These are phyloP conservation scores for Fusarium algeriense DNA, from an alignment of 2,329 filamentous ascomycete species.

Conservation along the genomic window DNA sequence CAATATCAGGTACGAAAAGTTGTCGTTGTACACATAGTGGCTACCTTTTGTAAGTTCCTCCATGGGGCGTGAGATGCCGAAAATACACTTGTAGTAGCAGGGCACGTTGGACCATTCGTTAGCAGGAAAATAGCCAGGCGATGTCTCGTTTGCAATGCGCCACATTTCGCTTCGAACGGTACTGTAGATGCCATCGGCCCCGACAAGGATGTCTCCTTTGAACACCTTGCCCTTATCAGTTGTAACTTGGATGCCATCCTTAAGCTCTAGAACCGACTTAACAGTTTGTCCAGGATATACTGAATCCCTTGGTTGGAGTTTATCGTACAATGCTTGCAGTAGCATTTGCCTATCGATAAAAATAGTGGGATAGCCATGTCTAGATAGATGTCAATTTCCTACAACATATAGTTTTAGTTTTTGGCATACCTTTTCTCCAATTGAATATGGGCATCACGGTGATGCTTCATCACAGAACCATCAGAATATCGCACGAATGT, in stretches of 20 bases:
- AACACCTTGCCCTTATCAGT: slow-evolving; percentile 27
- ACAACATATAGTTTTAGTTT: rapidly evolving
- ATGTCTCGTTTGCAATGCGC: slow-evolving; percentile 12
- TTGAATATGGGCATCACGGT: rapidly evolving
- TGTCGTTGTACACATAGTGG: not conserved
- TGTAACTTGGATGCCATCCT: not conserved
- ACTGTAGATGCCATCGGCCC: slow-evolving; percentile 58
- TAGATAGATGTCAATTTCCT: not conserved
- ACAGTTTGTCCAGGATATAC: slow-evolving; percentile 37
- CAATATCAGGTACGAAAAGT: not conserved
- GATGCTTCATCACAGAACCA: not conserved
- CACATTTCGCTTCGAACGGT: slow-evolving; percentile 50
- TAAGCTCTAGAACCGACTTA: not conserved
- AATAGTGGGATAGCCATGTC: slow-evolving; percentile 48
- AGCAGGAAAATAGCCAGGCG: slow-evolving; percentile 5
- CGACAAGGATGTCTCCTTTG: slow-evolving; percentile 53
- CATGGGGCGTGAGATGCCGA: not conserved
- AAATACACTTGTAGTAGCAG: slow-evolving; percentile 21
- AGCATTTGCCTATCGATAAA: slow-evolving; percentile 55
- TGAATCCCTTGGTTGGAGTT: slow-evolving; percentile 47
- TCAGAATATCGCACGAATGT: not conserved
- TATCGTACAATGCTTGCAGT: slow-evolving; percentile 51
- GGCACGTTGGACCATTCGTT: slow-evolving; percentile 20
- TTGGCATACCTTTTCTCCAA: not conserved
- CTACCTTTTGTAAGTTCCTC: not conserved